Conservation (phyloP, 495 filamentous ascomycete species). For the Penicillium waksmanii region DNA sequence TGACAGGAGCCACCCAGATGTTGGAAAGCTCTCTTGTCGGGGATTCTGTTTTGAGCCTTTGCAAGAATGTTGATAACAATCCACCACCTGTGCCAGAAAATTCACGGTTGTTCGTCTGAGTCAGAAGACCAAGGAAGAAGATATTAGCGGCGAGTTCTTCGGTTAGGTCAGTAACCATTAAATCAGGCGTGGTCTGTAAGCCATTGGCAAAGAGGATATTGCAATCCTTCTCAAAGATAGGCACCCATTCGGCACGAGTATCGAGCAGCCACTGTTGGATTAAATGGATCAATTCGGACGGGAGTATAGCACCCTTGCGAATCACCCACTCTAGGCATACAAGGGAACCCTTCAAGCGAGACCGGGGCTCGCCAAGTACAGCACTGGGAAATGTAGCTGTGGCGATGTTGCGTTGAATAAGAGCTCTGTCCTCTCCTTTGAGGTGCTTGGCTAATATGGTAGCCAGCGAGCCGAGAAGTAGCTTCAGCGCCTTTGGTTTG, state of each 20-base stretch:
- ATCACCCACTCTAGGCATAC: constrained; percentile 48
- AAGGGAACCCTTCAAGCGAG: constrained; percentile 45
- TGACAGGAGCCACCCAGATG: constrained; percentile 43
- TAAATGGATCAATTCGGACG: constrained; percentile 36
- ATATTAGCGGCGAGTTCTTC: constrained; percentile 32
- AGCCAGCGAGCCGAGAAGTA: constrained; percentile 65
- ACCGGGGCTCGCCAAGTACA: constrained; percentile 43
- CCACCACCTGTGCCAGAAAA: constrained; percentile 68
- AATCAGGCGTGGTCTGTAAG: constrained; percentile 16
- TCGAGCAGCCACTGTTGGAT: constrained; percentile 38
- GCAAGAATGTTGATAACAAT: constrained; percentile 61
- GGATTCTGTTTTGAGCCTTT: constrained; percentile 40
- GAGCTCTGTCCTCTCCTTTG: constrained; percentile 26
- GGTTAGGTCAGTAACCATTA: constrained; percentile 11
- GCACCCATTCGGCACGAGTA: constrained; percentile 34
- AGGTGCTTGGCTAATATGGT: constrained; percentile 56
- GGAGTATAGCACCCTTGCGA: constrained; percentile 39
- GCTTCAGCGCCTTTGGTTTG: constrained; percentile 74
- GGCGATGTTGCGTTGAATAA: constrained; percentile 28
- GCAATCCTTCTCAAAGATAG: constrained; percentile 37
- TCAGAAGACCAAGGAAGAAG: constrained; percentile 42
- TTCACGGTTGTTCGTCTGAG: constrained; percentile 51
- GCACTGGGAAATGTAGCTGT: constrained; percentile 40
- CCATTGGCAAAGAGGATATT: constrained; percentile 30
- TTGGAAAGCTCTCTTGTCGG: constrained; percentile 21